phyloP scores from a whole-genome alignment of 805 yeast genomes.

The Priceomyces castillae region DNA sequence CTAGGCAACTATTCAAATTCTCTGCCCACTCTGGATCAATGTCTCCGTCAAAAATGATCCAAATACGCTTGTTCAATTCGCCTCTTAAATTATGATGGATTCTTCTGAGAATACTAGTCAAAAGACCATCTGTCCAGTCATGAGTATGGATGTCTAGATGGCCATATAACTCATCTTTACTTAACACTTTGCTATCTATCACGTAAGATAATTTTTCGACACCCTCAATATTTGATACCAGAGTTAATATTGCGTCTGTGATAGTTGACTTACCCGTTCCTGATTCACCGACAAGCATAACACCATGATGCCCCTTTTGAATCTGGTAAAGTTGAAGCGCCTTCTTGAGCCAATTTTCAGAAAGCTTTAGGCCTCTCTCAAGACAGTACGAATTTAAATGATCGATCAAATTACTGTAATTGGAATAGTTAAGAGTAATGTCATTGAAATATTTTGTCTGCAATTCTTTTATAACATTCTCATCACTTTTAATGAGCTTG shows the following conservation, averaged over 20 bases:
- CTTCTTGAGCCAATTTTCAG: slow-evolving; percentile 51
- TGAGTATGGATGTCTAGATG: slow-evolving; percentile 68
- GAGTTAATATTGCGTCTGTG: slow-evolving; percentile 48
- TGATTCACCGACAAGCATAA: slow-evolving; percentile 74
- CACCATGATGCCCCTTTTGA: slow-evolving; percentile 66
- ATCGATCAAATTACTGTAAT: slow-evolving; percentile 22
- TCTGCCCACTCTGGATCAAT: slow-evolving; percentile 95
- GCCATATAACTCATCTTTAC: slow-evolving; percentile 70
- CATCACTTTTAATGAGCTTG: slow-evolving; percentile 57
- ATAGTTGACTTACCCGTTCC: slow-evolving; percentile 71
- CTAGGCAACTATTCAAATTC: slow-evolving; percentile 82
- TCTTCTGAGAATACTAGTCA: slow-evolving; percentile 64
- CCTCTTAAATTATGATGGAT: slow-evolving; percentile 57
- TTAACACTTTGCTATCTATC: slow-evolving; percentile 74
- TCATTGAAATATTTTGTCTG: slow-evolving; percentile 26
- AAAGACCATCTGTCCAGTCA: slow-evolving; percentile 90
- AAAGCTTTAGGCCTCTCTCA: slow-evolving; percentile 26
- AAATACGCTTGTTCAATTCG: slow-evolving; percentile 52
- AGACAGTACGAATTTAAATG: slow-evolving; percentile 25
- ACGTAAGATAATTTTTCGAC: slow-evolving; percentile 39
- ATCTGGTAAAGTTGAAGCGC: slow-evolving; percentile 61
- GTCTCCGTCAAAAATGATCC: slow-evolving; percentile 91
- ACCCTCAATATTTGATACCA: slow-evolving; percentile 35
- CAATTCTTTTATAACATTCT: slow-evolving; percentile 30
- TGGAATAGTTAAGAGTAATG: slow-evolving; percentile 14